Evolutionary conservation across 108 stramenopile species (phyloP), one percentile per base, ranked within the genome.

Genomic region (Cyclotella kingstonii): DNA sequence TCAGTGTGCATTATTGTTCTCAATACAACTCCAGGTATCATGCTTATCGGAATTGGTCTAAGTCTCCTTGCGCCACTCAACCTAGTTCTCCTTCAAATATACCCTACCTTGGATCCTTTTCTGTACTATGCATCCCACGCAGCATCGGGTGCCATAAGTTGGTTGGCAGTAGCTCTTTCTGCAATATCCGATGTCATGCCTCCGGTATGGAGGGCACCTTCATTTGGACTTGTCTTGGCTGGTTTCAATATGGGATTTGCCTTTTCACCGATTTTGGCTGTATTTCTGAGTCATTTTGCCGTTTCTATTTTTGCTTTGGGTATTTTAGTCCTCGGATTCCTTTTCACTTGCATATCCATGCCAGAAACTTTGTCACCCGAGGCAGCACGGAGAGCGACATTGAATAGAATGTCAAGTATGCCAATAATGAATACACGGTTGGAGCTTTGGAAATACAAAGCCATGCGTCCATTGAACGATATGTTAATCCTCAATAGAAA

Each of bases 401-500:
- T 47, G 42, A 53, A 35, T 27, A 73, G 67, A 42, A 7, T 66
- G 17, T 28, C 69, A 30, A 44, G 63, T 27, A 53, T 60, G 18
- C 68, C 63, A 1, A 15, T 26, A 15, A 63, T 52, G 15, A 36
- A 35, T 30, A 49, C 49, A 14, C 5, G 27, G 65, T 30, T 40
- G 36, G 73, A 68, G 10, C 12, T 56, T 31, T 52, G 34, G 52
- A 53, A 38, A 61, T 76, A 65, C 34, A 46, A 63, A 36, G 21
- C 56, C 5, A 46, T 66, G 4, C 65, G 86, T 28, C 91, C 91
- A 27, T 15, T 79, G 29, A 71, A 65, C 40, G 88, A 89, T 44
- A 58, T 93, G 33, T 71, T 83, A 57, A 93, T 93, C 61, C 53
- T 93, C 44, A 93, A 93, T 54, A 71, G 91, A 6, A 87, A 86